Evolutionary conservation across 768 basidiomycete species (phyloP), one percentile per base, ranked within the genome.

Genomic region (Pholiota microspora): DNA sequence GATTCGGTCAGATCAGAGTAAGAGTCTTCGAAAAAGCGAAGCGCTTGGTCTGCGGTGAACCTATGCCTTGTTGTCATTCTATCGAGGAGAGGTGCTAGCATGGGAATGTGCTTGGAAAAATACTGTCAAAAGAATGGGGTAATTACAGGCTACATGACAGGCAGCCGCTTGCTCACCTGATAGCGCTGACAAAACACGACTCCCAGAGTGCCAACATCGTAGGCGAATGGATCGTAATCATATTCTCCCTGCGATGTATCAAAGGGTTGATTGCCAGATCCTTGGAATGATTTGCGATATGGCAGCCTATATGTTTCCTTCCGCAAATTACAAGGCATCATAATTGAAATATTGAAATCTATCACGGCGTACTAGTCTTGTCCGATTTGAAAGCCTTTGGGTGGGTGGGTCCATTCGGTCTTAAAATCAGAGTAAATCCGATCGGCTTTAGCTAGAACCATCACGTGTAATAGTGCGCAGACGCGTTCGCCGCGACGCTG

Each of bases 21-120:
- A 23, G 47, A 38, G 7, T 64, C 28, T 34, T 65, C 62, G 24
- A 69, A 59, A 49, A 71, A 71, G 1, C 15, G 27, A 1, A 70
- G 57, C 7, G 69, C 70, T 29, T 67, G 52, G 0, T 45, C 23
- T 18, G 69, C 65, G 1, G 66, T 67, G 35, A 70, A 67, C 1
- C 69, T 62, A 7, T 21, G 15, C 0, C 24, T 7, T 5, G 69
- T 44, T 7, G 62, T 59, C 64, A 69, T 65, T 44, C 28, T 56
- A 40, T 71, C 69, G 3, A 71, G 47, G 10, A 71, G 53, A 9
- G 67, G 68, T 4, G 67, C 66, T 0, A 69, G 48, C 52, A 71
- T 56, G 0, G 70, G 67, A 15, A 63, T 46, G 4, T 45, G 23
- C 3, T 49, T 51, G 0, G 58, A 54, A 12, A 61, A 36, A 47